Conservation (phyloP, 306 rosid species). For the Prunus mongolica region DNA sequence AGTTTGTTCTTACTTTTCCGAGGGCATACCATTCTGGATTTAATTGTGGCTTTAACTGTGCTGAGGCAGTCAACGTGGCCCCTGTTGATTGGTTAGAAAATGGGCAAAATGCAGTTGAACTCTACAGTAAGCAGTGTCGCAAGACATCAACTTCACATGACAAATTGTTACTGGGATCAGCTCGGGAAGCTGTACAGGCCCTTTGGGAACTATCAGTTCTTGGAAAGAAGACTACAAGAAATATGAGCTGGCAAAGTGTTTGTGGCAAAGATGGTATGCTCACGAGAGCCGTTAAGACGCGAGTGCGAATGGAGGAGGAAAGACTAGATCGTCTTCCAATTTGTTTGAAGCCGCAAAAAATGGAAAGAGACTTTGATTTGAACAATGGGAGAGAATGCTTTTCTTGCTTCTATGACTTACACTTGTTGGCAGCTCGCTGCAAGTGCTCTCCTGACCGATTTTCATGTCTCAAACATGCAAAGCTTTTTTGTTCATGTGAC, state of each 20-base stretch:
- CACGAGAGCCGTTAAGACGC: slow-evolving; percentile 58
- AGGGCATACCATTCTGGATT: slow-evolving; percentile 95
- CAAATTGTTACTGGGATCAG: slow-evolving; percentile 73
- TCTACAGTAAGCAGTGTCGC: slow-evolving; percentile 70
- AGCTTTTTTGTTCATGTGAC: slow-evolving; percentile 59
- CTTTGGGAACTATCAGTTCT: slow-evolving; percentile 39
- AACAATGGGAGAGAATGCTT: slow-evolving; percentile 71
- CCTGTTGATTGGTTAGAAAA: slow-evolving; percentile 92
- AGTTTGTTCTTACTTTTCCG: slow-evolving; percentile 90
- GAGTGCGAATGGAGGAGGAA: slow-evolving; percentile 65
- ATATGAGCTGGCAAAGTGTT: slow-evolving; percentile 45
- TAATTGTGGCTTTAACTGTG: slow-evolving; percentile 95
- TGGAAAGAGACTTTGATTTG: slow-evolving; percentile 64
- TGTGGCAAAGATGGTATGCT: slow-evolving; percentile 84
- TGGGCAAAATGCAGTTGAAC: slow-evolving; percentile 90
- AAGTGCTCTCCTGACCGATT: slow-evolving; percentile 65
- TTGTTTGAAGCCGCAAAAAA: slow-evolving; percentile 51
- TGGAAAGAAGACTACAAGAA: slow-evolving; percentile 46
- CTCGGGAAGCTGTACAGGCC: slow-evolving; percentile 61
- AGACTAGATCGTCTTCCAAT: slow-evolving; percentile 56
- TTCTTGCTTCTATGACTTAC: slow-evolving; percentile 80
- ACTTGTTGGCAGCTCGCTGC: slow-evolving; percentile 69
- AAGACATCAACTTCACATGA: slow-evolving; percentile 91
- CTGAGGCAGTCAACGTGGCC: slow-evolving; percentile 96
- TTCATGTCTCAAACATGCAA: slow-evolving; percentile 75